phyloP scores from a whole-genome alignment of 192 early-diverging fungal genomes.

The Backusella australiensis region DNA sequence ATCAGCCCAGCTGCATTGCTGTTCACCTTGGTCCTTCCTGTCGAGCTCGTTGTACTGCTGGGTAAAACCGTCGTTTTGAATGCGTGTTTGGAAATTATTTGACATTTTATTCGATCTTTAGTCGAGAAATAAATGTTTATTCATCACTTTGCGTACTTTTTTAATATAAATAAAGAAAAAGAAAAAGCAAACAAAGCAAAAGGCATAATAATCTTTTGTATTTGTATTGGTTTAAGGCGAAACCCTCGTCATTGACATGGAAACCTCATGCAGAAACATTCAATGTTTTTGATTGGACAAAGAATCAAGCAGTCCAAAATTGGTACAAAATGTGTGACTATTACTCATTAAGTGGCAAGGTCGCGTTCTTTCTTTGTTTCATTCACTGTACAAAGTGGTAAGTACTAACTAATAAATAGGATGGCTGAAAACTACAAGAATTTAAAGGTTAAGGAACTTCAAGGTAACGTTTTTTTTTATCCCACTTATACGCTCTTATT shows the following conservation, averaged over 20 bases:
- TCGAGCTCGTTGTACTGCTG: neutral
- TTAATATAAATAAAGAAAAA: neutral
- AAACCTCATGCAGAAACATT: neutral
- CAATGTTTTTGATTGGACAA: neutral
- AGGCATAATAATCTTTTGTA: neutral
- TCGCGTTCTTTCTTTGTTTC: conserved; percentile 14
- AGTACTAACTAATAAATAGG: neutral
- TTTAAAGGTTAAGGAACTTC: conserved; percentile 55
- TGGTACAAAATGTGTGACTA: neutral
- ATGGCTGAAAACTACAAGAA: conserved; percentile 36
- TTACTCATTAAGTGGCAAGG: neutral
- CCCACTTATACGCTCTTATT: neutral
- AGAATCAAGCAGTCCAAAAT: neutral
- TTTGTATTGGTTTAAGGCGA: neutral
- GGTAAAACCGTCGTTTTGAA: neutral
- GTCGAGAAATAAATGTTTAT: neutral
- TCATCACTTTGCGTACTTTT: neutral
- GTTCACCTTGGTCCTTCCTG: neutral
- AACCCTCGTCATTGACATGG: neutral
- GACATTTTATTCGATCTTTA: neutral
- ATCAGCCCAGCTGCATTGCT: neutral
- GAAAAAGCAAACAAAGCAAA: neutral
- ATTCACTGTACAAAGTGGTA: neutral
- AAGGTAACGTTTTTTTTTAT: conserved; percentile 24
- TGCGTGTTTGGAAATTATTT: neutral